A percentile compares a stretch with the other conserved stretches of the same genome.
phyloP scores from a whole-genome alignment of 2,329 filamentous ascomycete genomes.

The Neofusicoccum cordaticola region DNA sequence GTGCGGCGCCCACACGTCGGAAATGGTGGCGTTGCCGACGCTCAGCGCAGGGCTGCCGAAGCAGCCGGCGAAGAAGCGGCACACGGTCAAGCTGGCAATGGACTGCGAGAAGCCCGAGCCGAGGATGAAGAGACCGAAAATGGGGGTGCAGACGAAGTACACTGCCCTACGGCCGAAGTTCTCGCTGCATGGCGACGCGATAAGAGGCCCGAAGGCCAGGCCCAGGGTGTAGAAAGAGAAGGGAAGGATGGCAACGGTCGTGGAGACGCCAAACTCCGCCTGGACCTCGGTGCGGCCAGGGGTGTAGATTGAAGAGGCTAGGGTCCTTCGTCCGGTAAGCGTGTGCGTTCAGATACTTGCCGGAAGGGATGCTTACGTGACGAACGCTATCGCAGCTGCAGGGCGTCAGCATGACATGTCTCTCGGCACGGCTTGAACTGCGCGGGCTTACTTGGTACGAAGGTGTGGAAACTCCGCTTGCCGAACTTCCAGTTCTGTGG shows the following conservation, averaged over 20 bases:
- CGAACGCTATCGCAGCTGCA: slow-evolving; percentile 9
- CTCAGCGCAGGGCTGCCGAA: slow-evolving; percentile 32
- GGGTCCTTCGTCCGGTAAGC: background rate
- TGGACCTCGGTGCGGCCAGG: slow-evolving; percentile 14
- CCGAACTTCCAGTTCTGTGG: slow-evolving; percentile 68
- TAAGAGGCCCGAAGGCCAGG: slow-evolving; percentile 67
- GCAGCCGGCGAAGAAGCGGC: slow-evolving; percentile 52
- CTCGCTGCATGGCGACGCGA: slow-evolving; percentile 74
- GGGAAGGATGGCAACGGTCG: slow-evolving; percentile 23
- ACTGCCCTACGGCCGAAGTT: slow-evolving; percentile 67
- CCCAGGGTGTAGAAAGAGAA: slow-evolving; percentile 27
- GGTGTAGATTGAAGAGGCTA: slow-evolving; percentile 17
- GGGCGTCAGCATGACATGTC: slow-evolving; percentile 56
- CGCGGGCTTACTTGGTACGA: slow-evolving; percentile 3
- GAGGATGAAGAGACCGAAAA: slow-evolving; percentile 54
- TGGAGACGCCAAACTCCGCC: slow-evolving; percentile 23
- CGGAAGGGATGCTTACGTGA: background rate
- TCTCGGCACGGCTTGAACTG: slow-evolving; percentile 24
- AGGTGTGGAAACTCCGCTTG: slow-evolving; percentile 54
- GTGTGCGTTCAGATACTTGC: background rate
- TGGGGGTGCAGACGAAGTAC: slow-evolving; percentile 64
- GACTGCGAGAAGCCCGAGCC: slow-evolving; percentile 54
- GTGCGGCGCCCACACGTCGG: slow-evolving; percentile 34
- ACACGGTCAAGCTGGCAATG: slow-evolving; percentile 66
- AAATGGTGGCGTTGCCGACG: slow-evolving; percentile 38